Conservation (phyloP, 1,284 basidiomycete genomes). For the Anthracocystis setariae region DNA sequence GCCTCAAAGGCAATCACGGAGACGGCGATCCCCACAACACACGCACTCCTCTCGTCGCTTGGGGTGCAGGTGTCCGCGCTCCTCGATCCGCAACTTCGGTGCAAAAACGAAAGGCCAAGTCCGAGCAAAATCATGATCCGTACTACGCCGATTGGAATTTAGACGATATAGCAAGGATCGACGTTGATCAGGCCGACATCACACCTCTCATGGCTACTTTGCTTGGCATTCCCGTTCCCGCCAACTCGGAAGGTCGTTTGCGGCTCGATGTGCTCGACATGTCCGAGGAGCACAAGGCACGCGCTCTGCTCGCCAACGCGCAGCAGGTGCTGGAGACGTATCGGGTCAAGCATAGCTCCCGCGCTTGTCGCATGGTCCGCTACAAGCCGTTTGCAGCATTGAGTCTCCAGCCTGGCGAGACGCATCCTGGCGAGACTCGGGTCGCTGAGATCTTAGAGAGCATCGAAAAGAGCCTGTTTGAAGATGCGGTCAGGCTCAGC, state of each 20-base stretch:
- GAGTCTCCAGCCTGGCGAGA: conserved; percentile 2
- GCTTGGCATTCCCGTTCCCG: conserved; percentile 57
- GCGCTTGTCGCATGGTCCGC: conserved; percentile 41
- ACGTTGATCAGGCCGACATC: conserved; percentile 86
- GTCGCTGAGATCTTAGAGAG: conserved; percentile 66
- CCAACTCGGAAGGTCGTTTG: conserved; percentile 68
- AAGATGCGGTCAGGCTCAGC: conserved; percentile 72
- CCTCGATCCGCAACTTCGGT: conserved; percentile 13
- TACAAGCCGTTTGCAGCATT: conserved; percentile 50
- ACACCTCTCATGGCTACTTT: conserved; percentile 76
- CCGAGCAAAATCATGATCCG: conserved; percentile 21
- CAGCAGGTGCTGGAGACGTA: conserved; percentile 84
- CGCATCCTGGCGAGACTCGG: conserved; percentile 68
- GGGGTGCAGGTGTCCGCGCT: conserved; percentile 75
- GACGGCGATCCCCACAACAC: conserved; percentile 91
- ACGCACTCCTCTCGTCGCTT: conserved; percentile 83
- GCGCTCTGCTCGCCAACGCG: conserved; percentile 77
- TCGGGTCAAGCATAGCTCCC: conserved; percentile 74
- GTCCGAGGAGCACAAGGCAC: conserved; percentile 71
- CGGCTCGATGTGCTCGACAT: conserved; percentile 65
- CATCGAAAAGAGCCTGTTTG: conserved; percentile 69
- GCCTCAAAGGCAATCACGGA: conserved; percentile 85
- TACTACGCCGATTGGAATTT: conserved; percentile 61
- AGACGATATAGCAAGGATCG: conserved; percentile 41
- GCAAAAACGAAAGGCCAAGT: conserved; percentile 12